Evolutionary conservation across 306 rosid genomes (phyloP).

Genomic region (Castanopsis chinensis): DNA sequence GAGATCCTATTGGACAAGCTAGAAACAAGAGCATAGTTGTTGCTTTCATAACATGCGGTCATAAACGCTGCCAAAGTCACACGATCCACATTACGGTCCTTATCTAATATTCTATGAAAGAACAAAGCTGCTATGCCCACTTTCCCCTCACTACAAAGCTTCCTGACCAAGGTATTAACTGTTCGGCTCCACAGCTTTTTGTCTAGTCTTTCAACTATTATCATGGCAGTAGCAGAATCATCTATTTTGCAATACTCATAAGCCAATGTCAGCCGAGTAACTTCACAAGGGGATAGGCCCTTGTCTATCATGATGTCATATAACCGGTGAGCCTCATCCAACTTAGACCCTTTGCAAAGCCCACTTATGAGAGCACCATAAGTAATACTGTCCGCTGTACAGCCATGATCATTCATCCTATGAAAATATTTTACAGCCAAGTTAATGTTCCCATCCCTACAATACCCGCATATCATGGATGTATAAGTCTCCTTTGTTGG

Average conservation of each 20-base stretch:
- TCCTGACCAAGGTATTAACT: constrained; percentile 66
- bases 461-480: constrained; percentile 87
- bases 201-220: constrained; percentile 63
- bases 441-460: constrained; percentile 53
- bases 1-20: constrained; percentile 62
- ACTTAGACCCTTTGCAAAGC: constrained; percentile 67
- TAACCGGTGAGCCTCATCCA: constrained; percentile 62
- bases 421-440: constrained; percentile 60
- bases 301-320: constrained; percentile 68
- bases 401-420: constrained; percentile 68
- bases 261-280: constrained; percentile 75
- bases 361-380: constrained; percentile 87
- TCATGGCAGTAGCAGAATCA: constrained; percentile 62
- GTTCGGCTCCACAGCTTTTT: constrained; percentile 71
- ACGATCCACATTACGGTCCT: constrained; percentile 56
- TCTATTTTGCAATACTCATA: constrained; percentile 74
- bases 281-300: constrained; percentile 84
- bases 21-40: constrained; percentile 80
- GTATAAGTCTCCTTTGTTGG: constrained; percentile 83
- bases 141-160: constrained; percentile 72
- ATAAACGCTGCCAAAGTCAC: constrained; percentile 74
- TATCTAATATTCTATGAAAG: constrained; percentile 68
- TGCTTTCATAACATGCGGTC: constrained; percentile 80
- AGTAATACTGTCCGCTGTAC: constrained; percentile 62
- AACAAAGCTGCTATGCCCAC: constrained; percentile 87